Conservation (phyloP, 257 asterid species). For the Salvia miltiorrhiza region DNA sequence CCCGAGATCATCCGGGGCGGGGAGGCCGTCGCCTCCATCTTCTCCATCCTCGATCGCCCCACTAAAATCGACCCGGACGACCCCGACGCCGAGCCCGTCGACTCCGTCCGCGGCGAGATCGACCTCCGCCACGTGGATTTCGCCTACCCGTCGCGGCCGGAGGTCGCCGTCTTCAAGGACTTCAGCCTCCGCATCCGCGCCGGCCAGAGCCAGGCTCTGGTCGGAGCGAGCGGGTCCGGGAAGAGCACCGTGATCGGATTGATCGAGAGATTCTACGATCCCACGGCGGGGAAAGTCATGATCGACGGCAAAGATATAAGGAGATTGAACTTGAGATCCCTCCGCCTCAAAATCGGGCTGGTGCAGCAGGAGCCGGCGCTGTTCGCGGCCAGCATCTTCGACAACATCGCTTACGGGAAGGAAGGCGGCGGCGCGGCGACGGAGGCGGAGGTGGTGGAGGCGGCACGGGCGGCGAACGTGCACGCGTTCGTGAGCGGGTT, state of each 20-base stretch:
- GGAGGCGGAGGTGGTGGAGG: conserved; percentile 78
- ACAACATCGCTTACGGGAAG: conserved; percentile 89
- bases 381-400: conserved; percentile 81
- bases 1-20: conserved; percentile 96
- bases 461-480: conserved; percentile 84
- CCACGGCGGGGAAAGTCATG: conserved; percentile 79
- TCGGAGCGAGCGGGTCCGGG: conserved; percentile 97
- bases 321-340: conserved; percentile 68
- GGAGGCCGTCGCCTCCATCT: conserved; percentile 89
- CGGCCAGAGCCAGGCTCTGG: conserved; percentile 97
- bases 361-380: conserved; percentile 98
- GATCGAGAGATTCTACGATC: conserved; percentile 87
- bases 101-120: conserved; percentile 78
- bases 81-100: conserved; percentile 69
- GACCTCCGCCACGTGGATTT: conserved; percentile 93
- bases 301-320: conserved; percentile 86
- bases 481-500: conserved; percentile 79
- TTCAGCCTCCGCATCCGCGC: conserved; percentile 78
- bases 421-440: conserved; percentile 61
- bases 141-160: conserved; percentile 90
- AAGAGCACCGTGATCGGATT: conserved; percentile 81
- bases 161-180: conserved; percentile 78
- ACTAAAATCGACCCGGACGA: conserved; percentile 87
- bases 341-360: conserved; percentile 72
- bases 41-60: conserved; percentile 78